Conservation (phyloP, 345 rosid species). For the Syzygium grande region DNA sequence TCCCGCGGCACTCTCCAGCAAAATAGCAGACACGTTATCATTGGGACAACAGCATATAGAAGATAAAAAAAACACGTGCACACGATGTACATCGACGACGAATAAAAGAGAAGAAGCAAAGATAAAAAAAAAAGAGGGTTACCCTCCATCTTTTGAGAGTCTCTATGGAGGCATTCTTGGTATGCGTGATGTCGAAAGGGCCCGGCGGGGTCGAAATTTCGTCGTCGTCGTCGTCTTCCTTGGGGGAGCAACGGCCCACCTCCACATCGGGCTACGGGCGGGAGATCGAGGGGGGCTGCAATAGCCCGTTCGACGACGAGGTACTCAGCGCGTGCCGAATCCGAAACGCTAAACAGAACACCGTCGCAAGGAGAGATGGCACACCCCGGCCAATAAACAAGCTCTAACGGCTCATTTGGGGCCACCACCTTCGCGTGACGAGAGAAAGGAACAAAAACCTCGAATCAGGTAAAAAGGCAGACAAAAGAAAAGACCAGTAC, state of each 20-base stretch:
- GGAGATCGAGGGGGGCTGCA: not conserved
- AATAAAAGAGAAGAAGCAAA: not conserved
- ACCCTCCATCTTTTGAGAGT: constrained; percentile 86
- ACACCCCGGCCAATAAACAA: not conserved
- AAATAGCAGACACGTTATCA: not conserved
- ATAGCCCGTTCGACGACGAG: constrained; percentile 25
- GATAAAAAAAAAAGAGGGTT: not conserved
- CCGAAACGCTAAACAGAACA: not conserved
- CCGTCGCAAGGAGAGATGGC: constrained; percentile 5
- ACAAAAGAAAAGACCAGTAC: not conserved
- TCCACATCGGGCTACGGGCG: not conserved
- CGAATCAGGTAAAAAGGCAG: not conserved
- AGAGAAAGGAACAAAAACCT: not conserved
- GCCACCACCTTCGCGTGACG: not conserved
- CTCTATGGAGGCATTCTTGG: constrained; percentile 58
- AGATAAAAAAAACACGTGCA: not conserved
- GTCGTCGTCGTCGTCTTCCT: constrained; percentile 19
- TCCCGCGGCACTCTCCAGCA: not conserved
- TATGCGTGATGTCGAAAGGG: constrained; percentile 64
- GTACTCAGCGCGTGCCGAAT: constrained; percentile 15
- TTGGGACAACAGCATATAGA: not conserved
- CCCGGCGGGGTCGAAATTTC: constrained; percentile 11
- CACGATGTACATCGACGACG: not conserved
- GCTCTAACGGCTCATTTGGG: not conserved
- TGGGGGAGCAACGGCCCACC: constrained; percentile 5